These are phyloP conservation scores for Suhomyces vadensis DNA, from an alignment of 805 yeast species.

Conservation along the genomic window DNA sequence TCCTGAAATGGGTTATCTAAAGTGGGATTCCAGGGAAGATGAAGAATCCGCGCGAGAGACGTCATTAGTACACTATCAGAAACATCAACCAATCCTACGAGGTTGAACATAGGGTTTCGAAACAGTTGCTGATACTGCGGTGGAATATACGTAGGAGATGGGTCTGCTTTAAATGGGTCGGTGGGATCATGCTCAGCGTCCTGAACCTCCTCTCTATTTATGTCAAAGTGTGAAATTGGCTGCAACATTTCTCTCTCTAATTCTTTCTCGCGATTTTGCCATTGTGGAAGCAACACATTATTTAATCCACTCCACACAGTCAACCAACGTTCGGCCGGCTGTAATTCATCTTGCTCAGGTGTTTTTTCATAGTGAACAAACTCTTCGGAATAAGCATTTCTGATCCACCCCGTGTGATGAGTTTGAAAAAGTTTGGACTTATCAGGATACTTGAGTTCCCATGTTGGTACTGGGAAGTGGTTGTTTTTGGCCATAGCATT, in stretches of 20 bases:
- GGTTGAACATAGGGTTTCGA: constrained; percentile 29
- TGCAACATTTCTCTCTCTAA: constrained; percentile 1
- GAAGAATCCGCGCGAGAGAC: constrained; percentile 42
- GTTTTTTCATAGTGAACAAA: constrained; percentile 31
- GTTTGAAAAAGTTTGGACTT: constrained; percentile 26
- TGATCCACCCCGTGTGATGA: constrained; percentile 38
- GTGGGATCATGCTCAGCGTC: neutral
- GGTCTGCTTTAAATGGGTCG: neutral
- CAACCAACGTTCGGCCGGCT: constrained; percentile 41
- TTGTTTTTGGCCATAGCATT: neutral
- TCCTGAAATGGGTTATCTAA: constrained; percentile 29
- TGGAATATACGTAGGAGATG: constrained; percentile 7
- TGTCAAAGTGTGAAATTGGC: constrained; percentile 6
- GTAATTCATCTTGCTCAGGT: constrained; percentile 34
- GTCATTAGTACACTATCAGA: constrained; percentile 43
- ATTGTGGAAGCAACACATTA: constrained; percentile 13
- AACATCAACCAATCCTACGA: constrained; percentile 38
- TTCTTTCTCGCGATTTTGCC: constrained; percentile 10
- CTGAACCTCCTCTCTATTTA: neutral
- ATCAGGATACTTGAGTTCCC: constrained; percentile 25
- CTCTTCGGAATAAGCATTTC: constrained; percentile 41
- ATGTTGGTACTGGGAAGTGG: neutral
- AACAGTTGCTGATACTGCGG: constrained; percentile 22
- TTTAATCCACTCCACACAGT: constrained; percentile 41
- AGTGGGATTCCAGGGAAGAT: constrained; percentile 45